phyloP scores from a whole-genome alignment of 2,329 filamentous ascomycete species.

The Epichloe sibirici region DNA sequence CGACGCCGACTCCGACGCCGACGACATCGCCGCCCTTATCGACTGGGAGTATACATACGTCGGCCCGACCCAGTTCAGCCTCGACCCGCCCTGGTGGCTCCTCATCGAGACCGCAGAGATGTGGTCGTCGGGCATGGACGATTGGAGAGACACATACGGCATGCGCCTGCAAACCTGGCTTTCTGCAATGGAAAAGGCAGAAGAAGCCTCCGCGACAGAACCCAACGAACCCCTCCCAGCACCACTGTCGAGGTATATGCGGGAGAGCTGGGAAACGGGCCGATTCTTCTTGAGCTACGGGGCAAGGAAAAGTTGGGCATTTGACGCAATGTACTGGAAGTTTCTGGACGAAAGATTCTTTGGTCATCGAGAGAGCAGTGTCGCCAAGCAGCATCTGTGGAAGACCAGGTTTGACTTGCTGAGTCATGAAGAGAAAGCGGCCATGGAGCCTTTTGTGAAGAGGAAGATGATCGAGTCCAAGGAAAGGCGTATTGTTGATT shows the following conservation, averaged over 20 bases:
- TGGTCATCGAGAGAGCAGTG: conserved; percentile 10
- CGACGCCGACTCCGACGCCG: neutral
- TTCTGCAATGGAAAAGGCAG: conserved; percentile 16
- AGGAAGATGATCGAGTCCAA: conserved; percentile 5
- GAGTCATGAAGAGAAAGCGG: conserved; percentile 7
- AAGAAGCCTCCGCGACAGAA: conserved; percentile 10
- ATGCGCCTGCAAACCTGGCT: conserved; percentile 21
- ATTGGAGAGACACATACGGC: conserved; percentile 22
- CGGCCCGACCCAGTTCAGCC: conserved; percentile 21
- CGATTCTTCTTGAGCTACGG: conserved; percentile 23
- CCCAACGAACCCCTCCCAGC: too few species aligned
- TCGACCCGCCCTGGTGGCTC: conserved; percentile 28
- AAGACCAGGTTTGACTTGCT: conserved; percentile 13
- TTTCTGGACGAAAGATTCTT: conserved; percentile 22
- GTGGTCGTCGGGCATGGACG: conserved; percentile 18
- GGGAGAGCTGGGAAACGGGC: conserved; percentile 22
- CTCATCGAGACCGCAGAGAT: conserved; percentile 20
- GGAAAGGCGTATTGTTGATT: too few species aligned
- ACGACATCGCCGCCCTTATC: conserved; percentile 20
- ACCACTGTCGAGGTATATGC: conserved; percentile 14
- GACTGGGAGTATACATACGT: conserved; percentile 30
- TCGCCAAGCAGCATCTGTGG: neutral
- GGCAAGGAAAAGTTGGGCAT: conserved; percentile 24
- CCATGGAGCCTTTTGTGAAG: conserved; percentile 15
- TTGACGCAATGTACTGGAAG: conserved; percentile 26